These are phyloP conservation scores for Cladosporium sp. DNA, from an alignment of 2,329 filamentous ascomycete species.

Conservation along the genomic window DNA sequence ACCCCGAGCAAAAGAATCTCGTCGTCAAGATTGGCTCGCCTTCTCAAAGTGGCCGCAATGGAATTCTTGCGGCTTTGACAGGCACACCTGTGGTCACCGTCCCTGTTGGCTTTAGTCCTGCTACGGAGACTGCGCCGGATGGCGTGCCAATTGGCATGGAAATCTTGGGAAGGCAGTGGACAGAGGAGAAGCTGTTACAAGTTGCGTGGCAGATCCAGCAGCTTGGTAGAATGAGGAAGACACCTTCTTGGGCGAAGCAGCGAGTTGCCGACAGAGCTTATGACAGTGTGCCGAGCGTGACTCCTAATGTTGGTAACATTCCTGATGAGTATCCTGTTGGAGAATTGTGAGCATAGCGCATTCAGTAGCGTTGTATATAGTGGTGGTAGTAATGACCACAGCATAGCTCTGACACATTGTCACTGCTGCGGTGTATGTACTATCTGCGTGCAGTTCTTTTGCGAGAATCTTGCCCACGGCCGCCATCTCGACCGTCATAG, in stretches of 20 bases:
- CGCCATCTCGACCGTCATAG: not conserved
- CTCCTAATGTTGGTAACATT: slow-evolving; percentile 46
- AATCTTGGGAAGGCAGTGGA: slow-evolving; percentile 59
- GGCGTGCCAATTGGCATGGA: slow-evolving; percentile 67
- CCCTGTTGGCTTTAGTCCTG: slow-evolving; percentile 55
- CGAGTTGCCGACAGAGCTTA: slow-evolving; percentile 44
- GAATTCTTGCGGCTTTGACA: slow-evolving; percentile 56
- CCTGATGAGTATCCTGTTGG: slow-evolving; percentile 52
- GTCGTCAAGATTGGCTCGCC: slow-evolving; percentile 59
- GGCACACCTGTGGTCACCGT: slow-evolving; percentile 56
- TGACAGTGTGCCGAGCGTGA: slow-evolving; percentile 46
- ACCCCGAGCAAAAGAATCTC: slow-evolving; percentile 65
- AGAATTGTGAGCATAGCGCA: not conserved
- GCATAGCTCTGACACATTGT: not conserved
- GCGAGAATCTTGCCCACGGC: not conserved
- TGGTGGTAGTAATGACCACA: not conserved
- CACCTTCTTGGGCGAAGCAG: slow-evolving; percentile 49
- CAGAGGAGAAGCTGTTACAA: slow-evolving; percentile 54
- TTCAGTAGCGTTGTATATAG: not conserved
- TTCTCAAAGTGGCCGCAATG: slow-evolving; percentile 61
- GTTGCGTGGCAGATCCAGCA: slow-evolving; percentile 55
- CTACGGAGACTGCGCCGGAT: slow-evolving; percentile 50
- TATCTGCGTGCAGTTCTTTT: not conserved
- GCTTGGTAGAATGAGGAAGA: slow-evolving; percentile 47
- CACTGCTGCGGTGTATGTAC: not conserved